Evolutionary conservation across 306 rosid species (phyloP), one percentile per base, ranked within the genome.

Genomic region (Fragaria ananassa): DNA sequence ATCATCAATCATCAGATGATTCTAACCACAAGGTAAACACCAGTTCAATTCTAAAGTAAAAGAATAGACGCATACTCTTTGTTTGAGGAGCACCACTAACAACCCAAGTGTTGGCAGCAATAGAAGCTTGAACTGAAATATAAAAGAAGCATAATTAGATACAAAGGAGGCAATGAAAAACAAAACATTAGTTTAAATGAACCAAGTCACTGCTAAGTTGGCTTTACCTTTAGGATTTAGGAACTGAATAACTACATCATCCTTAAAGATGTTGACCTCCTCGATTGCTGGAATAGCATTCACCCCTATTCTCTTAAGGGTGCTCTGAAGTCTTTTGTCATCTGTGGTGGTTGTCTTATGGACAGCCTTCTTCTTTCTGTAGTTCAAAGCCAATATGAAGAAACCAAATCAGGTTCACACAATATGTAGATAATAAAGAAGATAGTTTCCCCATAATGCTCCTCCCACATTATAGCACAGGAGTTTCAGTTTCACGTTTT

Each of bases 41-140:
- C 25, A 35, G 11, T 14, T 54, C 23, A 29, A 58, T 19, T 21
- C 13, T 31, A 1, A 50, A 37, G 46, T 1, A 46, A 50, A 66
- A 21, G 23, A 25, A 31, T 25, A 56, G 74, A 58, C 18, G 31
- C 93, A 74, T 87, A 95, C 99, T 91, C 91, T 95, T 95, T 66
- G 92, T 95, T 89, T 92, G 97, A 53, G 98, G 97, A 53, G 97
- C 62, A 62, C 99, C 99, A 68, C 97, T 92, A 83, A 95, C 99
- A 68, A 92, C 99, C 99, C 99, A 95, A 2, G 99, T 95, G 85
- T 95, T 95, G 25, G 99, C 97, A 83, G 97, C 97, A 82, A 90
- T 91, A 15, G 97, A 95, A 57, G 99, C 99, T 91, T 95, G 99
- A 83, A 95, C 99, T 95, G 93, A 37, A 83, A 83, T 64, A 51